Conservation (phyloP, 148 eudicot genomes). For the Vaccinium myrtillus region DNA sequence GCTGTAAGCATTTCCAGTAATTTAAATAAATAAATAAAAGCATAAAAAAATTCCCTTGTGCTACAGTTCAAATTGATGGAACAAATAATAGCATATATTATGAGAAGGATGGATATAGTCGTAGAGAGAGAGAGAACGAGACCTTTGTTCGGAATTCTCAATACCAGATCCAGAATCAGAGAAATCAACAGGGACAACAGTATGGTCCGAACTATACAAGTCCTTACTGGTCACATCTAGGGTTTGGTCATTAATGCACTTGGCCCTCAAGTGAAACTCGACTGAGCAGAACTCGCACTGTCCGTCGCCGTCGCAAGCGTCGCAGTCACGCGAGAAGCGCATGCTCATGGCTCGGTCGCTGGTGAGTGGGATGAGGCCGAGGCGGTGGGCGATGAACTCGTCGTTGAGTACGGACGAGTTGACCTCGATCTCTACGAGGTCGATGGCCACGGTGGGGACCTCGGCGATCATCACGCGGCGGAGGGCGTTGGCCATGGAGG, state of each 20-base stretch:
- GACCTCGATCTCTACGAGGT: slow-evolving; percentile 90
- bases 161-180: slow-evolving; percentile 44
- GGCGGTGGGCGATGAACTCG: slow-evolving; percentile 89
- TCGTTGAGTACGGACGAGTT: slow-evolving; percentile 92
- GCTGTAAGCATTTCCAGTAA: neutral
- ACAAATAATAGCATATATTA: too few relatives aligned
- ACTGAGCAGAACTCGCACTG: slow-evolving; percentile 97
- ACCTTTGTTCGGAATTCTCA: slow-evolving; percentile 51
- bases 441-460: slow-evolving; percentile 87
- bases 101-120: too few relatives aligned
- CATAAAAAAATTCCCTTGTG: neutral
- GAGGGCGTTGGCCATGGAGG: slow-evolving; percentile 84
- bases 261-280: slow-evolving; percentile 82
- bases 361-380: slow-evolving; percentile 81
- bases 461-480: slow-evolving; percentile 95
- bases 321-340: slow-evolving; percentile 98
- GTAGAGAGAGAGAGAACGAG: too few relatives aligned
- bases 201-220: slow-evolving; percentile 67
- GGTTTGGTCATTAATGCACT: slow-evolving; percentile 75
- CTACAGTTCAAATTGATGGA: neutral
- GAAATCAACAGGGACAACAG: slow-evolving; percentile 82
- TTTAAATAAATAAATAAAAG: too few relatives aligned
- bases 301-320: slow-evolving; percentile 95
- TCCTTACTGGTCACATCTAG: slow-evolving; percentile 90
- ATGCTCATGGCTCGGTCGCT: slow-evolving; percentile 87